Conservation (phyloP, 805 yeast genomes). For the Candida morakotiae region DNA sequence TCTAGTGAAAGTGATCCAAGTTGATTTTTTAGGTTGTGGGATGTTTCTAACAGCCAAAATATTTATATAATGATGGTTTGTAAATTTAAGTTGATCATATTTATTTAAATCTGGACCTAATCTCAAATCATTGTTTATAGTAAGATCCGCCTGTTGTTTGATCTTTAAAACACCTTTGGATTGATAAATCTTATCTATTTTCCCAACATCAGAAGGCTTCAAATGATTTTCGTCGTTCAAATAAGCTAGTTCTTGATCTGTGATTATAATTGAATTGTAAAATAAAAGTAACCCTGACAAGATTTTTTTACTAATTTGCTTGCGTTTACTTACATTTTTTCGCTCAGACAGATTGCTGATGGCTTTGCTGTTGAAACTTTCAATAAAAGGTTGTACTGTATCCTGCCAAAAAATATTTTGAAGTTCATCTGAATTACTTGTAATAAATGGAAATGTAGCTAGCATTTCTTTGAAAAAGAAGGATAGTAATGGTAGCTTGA, state of each 20-base stretch:
- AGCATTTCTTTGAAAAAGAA: conserved; percentile 63
- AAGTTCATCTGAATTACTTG: conserved; percentile 42
- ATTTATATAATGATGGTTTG: conserved; percentile 61
- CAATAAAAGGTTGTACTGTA: conserved; percentile 77
- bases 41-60: conserved; percentile 55
- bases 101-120: conserved; percentile 7
- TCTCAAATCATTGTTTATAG: neutral
- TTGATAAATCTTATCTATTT: conserved; percentile 26
- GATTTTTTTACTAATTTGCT: conserved; percentile 58
- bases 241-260: conserved; percentile 54
- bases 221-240: conserved; percentile 25
- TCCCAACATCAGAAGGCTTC: conserved; percentile 34
- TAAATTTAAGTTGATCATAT: conserved; percentile 27
- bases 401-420: conserved; percentile 65
- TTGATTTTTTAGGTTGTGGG: conserved; percentile 13
- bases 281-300: conserved; percentile 60
- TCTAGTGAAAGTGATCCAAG: neutral
- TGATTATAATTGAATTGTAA: conserved; percentile 70
- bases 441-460: conserved; percentile 71
- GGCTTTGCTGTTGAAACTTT: conserved; percentile 67
- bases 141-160: neutral
- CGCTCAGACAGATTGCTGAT: conserved; percentile 74
- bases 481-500: conserved; percentile 62
- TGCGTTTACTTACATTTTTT: conserved; percentile 58
- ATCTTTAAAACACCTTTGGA: neutral